phyloP scores from a whole-genome alignment of 306 rosid species.

The Neltuma alba region DNA sequence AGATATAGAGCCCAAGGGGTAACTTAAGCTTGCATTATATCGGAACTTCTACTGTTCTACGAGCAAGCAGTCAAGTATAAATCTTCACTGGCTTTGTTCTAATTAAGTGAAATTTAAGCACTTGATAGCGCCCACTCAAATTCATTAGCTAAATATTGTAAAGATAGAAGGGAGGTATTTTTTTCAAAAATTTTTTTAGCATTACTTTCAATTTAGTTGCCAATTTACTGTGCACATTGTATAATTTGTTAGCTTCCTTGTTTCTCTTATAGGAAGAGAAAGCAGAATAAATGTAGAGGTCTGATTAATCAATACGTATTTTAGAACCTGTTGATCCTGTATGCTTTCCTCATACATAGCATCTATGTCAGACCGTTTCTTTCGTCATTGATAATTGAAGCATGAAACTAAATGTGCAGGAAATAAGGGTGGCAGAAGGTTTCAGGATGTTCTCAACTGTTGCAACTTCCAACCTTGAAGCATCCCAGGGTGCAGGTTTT shows the following conservation, averaged over 20 bases:
- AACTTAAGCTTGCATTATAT: not conserved
- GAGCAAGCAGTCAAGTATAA: not conserved
- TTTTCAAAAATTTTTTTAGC: not conserved
- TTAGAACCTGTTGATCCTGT: slow-evolving; percentile 8
- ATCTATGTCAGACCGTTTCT: not conserved
- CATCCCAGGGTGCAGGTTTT: slow-evolving; percentile 58
- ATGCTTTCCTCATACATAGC: not conserved
- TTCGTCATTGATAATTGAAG: slow-evolving; percentile 22
- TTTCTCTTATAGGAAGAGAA: not conserved
- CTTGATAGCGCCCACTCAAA: not conserved
- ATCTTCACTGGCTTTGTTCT: not conserved
- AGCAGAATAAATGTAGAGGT: not conserved
- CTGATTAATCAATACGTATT: not conserved
- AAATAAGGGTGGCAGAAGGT: slow-evolving; percentile 74
- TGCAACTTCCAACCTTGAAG: slow-evolving; percentile 59
- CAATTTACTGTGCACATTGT: not conserved
- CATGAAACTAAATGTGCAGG: slow-evolving; percentile 52
- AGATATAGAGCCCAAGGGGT: not conserved
- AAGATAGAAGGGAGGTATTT: not conserved
- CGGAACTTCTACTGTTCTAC: not conserved
- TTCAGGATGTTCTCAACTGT: slow-evolving; percentile 83
- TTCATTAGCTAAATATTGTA: not conserved
- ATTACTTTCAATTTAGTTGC: not conserved
- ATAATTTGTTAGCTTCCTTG: not conserved
- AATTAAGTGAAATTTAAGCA: not conserved